Evolutionary conservation across 192 early-diverging fungal species (phyloP).

Genomic region (Ambispora gerdemannii): DNA sequence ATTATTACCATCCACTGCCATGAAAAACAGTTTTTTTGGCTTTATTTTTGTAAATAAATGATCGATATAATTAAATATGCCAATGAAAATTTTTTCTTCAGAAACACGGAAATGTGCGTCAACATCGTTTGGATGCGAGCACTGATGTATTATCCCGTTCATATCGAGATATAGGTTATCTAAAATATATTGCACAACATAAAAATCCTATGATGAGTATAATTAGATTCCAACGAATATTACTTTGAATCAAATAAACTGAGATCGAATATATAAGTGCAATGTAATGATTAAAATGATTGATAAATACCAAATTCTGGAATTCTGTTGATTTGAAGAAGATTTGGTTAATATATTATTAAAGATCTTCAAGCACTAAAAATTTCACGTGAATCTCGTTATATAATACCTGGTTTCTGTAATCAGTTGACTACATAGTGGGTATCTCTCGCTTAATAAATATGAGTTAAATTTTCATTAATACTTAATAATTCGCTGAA

Average conservation of each 20-base stretch:
- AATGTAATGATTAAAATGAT: background rate
- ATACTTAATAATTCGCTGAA: no score
- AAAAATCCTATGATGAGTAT: no score
- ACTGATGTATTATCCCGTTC: conserved; percentile 99
- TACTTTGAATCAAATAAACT: no score
- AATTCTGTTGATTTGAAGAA: conserved; percentile 43
- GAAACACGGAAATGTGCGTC: conserved; percentile 84
- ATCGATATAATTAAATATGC: conserved; percentile 96
- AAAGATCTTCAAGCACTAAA: background rate
- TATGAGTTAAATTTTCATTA: no score
- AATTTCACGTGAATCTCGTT: no score
- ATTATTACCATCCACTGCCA: conserved; percentile 80
- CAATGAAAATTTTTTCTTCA: conserved; percentile 90
- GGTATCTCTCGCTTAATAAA: conserved; percentile 81
- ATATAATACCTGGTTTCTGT: conserved; percentile 73
- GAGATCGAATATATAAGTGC: background rate
- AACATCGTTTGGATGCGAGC: conserved; percentile 89
- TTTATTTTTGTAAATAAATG: conserved; percentile 88
- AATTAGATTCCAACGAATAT: conserved; percentile 38
- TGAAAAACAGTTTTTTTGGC: conserved; percentile 90
- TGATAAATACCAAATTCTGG: conserved; percentile 86
- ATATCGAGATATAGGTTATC: conserved; percentile 98
- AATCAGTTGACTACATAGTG: conserved; percentile 88
- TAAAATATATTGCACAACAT: no score
- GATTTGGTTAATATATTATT: background rate